Base-by-base conservation (phyloP, 2,329 filamentous ascomycete species). In the Cladosporium cucumerinum region DNA sequence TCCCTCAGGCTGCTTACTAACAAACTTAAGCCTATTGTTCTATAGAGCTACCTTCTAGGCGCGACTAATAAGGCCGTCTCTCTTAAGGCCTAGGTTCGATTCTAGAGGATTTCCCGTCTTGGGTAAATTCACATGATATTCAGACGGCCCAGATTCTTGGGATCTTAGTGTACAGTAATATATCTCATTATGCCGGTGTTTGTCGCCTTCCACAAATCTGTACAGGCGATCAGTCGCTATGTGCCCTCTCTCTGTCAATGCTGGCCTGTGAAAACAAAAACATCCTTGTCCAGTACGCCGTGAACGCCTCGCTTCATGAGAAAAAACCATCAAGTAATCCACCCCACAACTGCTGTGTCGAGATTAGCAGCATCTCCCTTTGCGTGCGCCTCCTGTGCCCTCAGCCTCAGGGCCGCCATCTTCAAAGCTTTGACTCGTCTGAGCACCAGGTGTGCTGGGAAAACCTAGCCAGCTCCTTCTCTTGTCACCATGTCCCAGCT, bases 401-500 rank as follows among this genome's bases (percentile, higher is more conserved):
- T 70, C 67, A 32, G 69, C 67, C 57, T 72, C 70, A 14, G 67
- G 68, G 28, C 67, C 69, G 32, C 61, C 60, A n/a, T 68, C 69
- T 46, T 72, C 70, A 46, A 69, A 66, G 14, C 59, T 67, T 61
- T 69, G 70, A 63, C 58, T 69, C 32, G 72, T 73, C 59, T 72
- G 58, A 4, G 67, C 72, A n/a, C 73, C 77, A 74, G 71, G 75
- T 78, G 78, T 68, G 78, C 81, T 75, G 2, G 86, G 82, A 67
- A 89, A 83, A 0, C 86, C 86, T 57, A 90, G 76, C 88, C 88
- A 90, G 73, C 87, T 89, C 68, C 85, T 80, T 69, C 87, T 79
- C 78, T 89, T 89, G 73, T 89, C 86, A 1, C 84, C 85, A 61
- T 79, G 72, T 1, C 84, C 84, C 5, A 87, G 69, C 32, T 86